Base-by-base conservation (phyloP, 2,329 filamentous ascomycete genomes). In the Paraphoma chrysanthemicola region DNA sequence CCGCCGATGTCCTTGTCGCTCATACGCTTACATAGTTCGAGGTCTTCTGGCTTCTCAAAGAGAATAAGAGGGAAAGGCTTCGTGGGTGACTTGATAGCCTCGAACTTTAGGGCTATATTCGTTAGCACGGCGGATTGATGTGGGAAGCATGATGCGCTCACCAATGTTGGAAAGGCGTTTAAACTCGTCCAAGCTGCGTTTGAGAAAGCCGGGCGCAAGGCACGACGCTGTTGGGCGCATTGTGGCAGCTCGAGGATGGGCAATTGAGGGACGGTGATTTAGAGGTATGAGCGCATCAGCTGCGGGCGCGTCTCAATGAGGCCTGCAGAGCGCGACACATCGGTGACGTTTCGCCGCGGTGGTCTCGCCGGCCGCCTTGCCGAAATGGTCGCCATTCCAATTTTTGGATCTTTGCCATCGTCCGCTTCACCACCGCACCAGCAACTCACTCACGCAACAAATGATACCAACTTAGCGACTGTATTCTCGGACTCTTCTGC, bases 1-100 rank as follows among this genome's bases (percentile, higher is more conserved):
- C 94, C 95, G 60, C 94, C 94, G 23, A 96, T 92, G 69, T 94
- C 90, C 54, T 83, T 82, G 75, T 99, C 94, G 64, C 89, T 91
- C 88, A 98, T 95, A 63, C 90, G 82, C 76, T 96, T 95, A 75
- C 82, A 83, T 54, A 62, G 66, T 17, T 77, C 69, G 45, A 82
- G 63, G 12, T 79, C 77, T 38, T 79, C 76, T 6, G 78, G 74
- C 11, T 76, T 60, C 43, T 84, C 79, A 78, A 94, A 94, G 64
- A 82, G 79, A 69, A 89, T 85, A 33, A 95, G 83, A 6, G 84
- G 80, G 56, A 85, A 86, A 1, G 90, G 88, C 23, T 85, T 85
- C 1, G 82, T 83, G 23, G 90, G 86, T 28, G 83, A 84, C 64
- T 86, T 87, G 67, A 92, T 82, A 48, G 85, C 88, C 77, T 93